These are phyloP conservation scores for Aspergillus conjunctus DNA, from an alignment of 495 filamentous ascomycete species.

Conservation along the genomic window DNA sequence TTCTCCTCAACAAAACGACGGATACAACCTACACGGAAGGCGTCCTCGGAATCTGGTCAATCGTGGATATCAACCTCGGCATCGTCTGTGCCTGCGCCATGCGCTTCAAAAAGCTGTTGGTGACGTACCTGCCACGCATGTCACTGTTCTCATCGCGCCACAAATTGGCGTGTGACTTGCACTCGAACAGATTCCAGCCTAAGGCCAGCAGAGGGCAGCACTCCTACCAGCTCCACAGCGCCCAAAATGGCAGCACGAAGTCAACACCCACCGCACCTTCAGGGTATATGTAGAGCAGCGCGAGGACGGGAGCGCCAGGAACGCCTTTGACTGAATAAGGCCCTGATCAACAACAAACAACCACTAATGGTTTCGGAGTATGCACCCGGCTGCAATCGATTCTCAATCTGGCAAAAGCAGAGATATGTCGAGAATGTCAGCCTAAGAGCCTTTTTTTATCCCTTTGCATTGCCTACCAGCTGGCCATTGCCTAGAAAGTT, in stretches of 20 bases:
- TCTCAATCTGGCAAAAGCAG: too few species aligned
- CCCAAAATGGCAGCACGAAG: slow-evolving; percentile 12
- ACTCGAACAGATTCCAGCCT: slow-evolving; percentile 13
- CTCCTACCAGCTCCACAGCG: slow-evolving; percentile 25
- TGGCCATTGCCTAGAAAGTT: too few species aligned
- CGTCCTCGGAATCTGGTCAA: slow-evolving; percentile 66
- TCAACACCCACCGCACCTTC: too few species aligned
- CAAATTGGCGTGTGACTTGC: neutral
- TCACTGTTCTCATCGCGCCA: slow-evolving; percentile 22
- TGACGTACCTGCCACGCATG: slow-evolving; percentile 21
- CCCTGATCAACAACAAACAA: too few species aligned
- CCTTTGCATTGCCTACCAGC: too few species aligned
- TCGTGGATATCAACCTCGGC: slow-evolving; percentile 78
- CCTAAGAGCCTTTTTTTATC: too few species aligned
- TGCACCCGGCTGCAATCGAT: too few species aligned
- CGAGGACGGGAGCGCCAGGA: too few species aligned
- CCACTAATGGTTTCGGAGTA: too few species aligned
- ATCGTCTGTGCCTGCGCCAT: slow-evolving; percentile 82
- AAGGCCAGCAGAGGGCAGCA: slow-evolving; percentile 12
- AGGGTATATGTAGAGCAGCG: too few species aligned
- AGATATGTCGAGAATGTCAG: too few species aligned
- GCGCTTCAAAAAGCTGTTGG: slow-evolving; percentile 68
- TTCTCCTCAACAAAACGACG: slow-evolving; percentile 16
- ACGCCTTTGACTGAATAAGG: too few species aligned
- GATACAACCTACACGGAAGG: slow-evolving; percentile 28